A percentile compares a stretch with the other conserved stretches of the same genome.
Conservation (phyloP, 306 rosid species). For the Adenanthera pavonina region DNA sequence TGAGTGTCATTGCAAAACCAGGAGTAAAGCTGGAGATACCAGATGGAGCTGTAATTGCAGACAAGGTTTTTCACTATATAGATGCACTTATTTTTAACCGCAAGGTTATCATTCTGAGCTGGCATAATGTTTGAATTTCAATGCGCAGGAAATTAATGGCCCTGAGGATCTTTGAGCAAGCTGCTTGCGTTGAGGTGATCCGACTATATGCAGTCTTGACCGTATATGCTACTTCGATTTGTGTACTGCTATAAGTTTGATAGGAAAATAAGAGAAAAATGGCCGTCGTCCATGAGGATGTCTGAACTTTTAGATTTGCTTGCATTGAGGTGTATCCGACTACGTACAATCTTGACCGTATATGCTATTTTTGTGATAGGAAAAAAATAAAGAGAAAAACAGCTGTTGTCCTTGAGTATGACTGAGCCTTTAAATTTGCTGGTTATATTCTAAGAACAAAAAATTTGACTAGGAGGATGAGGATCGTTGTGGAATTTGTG, state of each 20-base stretch:
- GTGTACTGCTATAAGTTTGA: constrained; percentile 30
- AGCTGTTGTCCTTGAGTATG: constrained; percentile 35
- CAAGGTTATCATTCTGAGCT: constrained; percentile 6
- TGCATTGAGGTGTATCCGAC: constrained; percentile 34
- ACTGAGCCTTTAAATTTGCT: constrained; percentile 19
- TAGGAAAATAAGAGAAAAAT: constrained; percentile 36
- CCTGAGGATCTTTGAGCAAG: constrained; percentile 69
- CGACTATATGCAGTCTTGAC: constrained; percentile 28
- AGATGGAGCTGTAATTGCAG: constrained; percentile 58
- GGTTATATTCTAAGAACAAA: constrained; percentile 26
- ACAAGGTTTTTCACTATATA: constrained; percentile 62
- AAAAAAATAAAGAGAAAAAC: constrained; percentile 31
- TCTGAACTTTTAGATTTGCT: constrained; percentile 19
- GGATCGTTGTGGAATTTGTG: neutral
- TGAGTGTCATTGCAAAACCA: constrained; percentile 59
- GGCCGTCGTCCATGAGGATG: constrained; percentile 37
- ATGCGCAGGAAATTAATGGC: constrained; percentile 69
- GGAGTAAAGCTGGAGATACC: constrained; percentile 79
- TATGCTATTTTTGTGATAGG: constrained; percentile 29
- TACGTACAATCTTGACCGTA: constrained; percentile 21
- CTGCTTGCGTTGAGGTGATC: constrained; percentile 24
- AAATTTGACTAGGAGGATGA: neutral
- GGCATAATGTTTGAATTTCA: constrained; percentile 14
- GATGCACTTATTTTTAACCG: neutral
- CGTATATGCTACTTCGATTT: constrained; percentile 1